phyloP scores from a whole-genome alignment of 2,329 filamentous ascomycete genomes.

The Fusarium gaditjirri region DNA sequence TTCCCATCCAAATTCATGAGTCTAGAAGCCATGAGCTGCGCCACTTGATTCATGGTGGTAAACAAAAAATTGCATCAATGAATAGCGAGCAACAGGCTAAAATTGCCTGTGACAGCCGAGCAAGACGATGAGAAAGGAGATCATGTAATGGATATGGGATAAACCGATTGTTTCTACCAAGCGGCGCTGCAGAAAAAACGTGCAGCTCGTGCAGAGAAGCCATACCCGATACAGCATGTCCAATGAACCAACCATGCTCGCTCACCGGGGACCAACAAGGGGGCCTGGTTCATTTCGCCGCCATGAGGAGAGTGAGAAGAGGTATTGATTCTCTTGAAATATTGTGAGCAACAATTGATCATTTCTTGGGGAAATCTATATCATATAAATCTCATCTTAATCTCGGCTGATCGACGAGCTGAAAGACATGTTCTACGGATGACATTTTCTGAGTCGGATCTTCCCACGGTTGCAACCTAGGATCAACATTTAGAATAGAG shows the following conservation, averaged over 20 bases:
- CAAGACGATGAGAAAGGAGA: slow-evolving; percentile 35
- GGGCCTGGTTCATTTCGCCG: slow-evolving; percentile 12
- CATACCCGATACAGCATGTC: slow-evolving; percentile 42
- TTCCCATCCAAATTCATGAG: not conserved
- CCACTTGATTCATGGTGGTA: not conserved
- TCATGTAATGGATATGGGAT: slow-evolving; percentile 22
- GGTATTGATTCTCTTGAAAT: not conserved
- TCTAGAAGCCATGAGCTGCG: slow-evolving; percentile 5
- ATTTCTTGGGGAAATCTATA: not conserved
- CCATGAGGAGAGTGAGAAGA: slow-evolving; percentile 9
- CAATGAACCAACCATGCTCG: slow-evolving; percentile 41
- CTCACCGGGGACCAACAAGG: slow-evolving; percentile 23
- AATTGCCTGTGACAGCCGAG: slow-evolving; percentile 9
- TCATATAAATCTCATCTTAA: slow-evolving; percentile 8
- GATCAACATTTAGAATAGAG: slow-evolving; percentile 19
- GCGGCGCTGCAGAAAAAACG: slow-evolving; percentile 10
- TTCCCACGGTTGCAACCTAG: slow-evolving; percentile 4
- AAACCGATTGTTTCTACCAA: slow-evolving; percentile 11
- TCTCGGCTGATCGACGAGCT: slow-evolving; percentile 20
- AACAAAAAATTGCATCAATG: slow-evolving; percentile 8
- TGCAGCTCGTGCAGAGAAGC: slow-evolving; percentile 29
- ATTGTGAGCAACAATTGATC: not conserved
- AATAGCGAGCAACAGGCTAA: slow-evolving; percentile 7
- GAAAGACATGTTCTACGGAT: not conserved
- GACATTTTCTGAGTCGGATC: slow-evolving; percentile 13